Evolutionary conservation across 768 basidiomycete species (phyloP), one percentile per base, ranked within the genome.

Genomic region (Mycena belliarum): DNA sequence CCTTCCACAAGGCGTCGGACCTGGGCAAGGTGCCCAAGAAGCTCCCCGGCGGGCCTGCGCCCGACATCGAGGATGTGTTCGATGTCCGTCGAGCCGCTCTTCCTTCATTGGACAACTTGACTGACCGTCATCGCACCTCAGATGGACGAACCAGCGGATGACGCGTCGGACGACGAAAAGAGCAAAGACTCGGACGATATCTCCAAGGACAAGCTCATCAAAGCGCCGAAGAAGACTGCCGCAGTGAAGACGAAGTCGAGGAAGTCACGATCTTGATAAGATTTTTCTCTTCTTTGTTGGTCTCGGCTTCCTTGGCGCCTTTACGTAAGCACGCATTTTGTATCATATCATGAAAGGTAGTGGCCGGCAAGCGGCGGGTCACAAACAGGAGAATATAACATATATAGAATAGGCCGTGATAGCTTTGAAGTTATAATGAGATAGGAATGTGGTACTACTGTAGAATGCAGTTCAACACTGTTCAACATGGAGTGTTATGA

Each of bases 31-130:
- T 67, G 6, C 85, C 88, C 1, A 95, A 93, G 82, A 95, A 89
- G 66, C 77, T 95, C 37, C 82, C 85, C 1, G 78, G 75, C 42
- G 91, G 85, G 4, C 82, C 89, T 6, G 83, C 84, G 11, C 94
- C 96, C 0, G 96, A 98, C 73, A 79, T 94, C 20, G 96, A 98
- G 69, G 96, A 98, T 49, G 95, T 87, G 0, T 90, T 35, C 33
- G 33, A 35, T 15, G 33, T 35, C 12, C 11, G 33, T 35, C 33
- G 12, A 6, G 6, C 4, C 7, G 33, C 9, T 35, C 33, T 14
- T 35, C 9, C 33, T 4, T 15, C 12, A 35, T 14, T 10, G 7
- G 33, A 32, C 12, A 15, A 15, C n/a, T n/a, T 40, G 4, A n/a
- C 12, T 40, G n/a, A 40, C 18, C 23, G n/a, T n/a, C n/a, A n/a